Evolutionary conservation across 768 basidiomycete genomes (phyloP).

Genomic region (Aureoboletus auriporus): DNA sequence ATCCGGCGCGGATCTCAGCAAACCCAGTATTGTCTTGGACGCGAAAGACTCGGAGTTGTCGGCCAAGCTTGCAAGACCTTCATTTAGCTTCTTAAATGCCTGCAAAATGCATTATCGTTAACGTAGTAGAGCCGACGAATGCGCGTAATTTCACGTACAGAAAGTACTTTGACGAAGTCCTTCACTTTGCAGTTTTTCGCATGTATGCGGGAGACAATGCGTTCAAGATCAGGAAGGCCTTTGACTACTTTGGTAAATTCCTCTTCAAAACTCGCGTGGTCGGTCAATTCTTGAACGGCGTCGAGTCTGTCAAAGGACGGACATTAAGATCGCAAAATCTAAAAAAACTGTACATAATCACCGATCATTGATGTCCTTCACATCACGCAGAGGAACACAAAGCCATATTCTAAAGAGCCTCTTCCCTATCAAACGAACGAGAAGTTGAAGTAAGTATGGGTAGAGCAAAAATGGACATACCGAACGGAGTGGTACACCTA

Average conservation of each 20-base stretch:
- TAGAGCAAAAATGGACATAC: conserved; percentile 34
- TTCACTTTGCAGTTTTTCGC: conserved; percentile 84
- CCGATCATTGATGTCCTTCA: conserved; percentile 86
- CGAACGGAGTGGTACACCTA: conserved; percentile 88
- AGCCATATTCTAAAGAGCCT: conserved; percentile 96
- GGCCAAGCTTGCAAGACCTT: conserved; percentile 59
- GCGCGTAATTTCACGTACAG: conserved; percentile 39
- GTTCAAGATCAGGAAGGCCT: conserved; percentile 87
- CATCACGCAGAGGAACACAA: conserved; percentile 83
- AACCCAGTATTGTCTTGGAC: conserved; percentile 68
- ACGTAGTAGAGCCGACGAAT: background rate
- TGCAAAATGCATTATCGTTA: conserved; percentile 28
- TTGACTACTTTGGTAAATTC: conserved; percentile 75
- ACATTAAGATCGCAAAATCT: conserved; percentile 12
- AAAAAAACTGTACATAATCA: conserved; percentile 29
- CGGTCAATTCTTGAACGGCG: conserved; percentile 88
- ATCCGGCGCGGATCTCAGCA: conserved; percentile 82
- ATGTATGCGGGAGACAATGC: conserved; percentile 92
- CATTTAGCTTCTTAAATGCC: conserved; percentile 74
- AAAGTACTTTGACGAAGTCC: conserved; percentile 83
- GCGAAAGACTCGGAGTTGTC: conserved; percentile 69
- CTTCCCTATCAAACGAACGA: conserved; percentile 58
- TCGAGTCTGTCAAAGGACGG: conserved; percentile 60
- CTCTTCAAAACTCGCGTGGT: conserved; percentile 70
- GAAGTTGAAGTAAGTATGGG: background rate